Percentiles rank a stretch among this genome's conserved stretches.
Evolutionary conservation across 2,329 filamentous ascomycete species (phyloP).

Genomic region (Aschersonia sp.): DNA sequence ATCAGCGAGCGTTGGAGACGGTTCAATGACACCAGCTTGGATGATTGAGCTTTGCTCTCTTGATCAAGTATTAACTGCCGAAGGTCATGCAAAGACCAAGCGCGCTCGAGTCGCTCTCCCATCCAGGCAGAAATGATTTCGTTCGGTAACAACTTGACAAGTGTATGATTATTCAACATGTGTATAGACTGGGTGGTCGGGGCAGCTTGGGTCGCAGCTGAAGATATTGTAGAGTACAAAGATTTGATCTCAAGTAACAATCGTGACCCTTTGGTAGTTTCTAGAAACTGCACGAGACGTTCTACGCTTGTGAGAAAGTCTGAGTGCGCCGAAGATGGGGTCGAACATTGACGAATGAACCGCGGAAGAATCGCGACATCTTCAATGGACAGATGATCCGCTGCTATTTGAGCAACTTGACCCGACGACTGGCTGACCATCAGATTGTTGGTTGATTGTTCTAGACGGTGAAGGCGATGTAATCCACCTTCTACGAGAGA

Average conservation of each 20-base stretch:
- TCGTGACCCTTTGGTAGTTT: conserved; percentile 15
- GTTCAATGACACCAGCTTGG: conserved; percentile 39
- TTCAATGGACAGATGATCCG: conserved; percentile 32
- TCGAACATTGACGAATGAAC: conserved; percentile 13
- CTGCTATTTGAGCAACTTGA: conserved; percentile 17
- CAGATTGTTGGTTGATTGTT: conserved; percentile 15
- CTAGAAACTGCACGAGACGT: conserved; percentile 15
- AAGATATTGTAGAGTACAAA: conserved; percentile 19
- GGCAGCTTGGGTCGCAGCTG: conserved; percentile 13
- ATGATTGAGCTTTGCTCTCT: conserved; percentile 23
- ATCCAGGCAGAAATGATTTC: conserved; percentile 30
- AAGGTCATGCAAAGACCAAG: conserved; percentile 27
- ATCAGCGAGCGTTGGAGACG: conserved; percentile 46
- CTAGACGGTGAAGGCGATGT: conserved; percentile 28
- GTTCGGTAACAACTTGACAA: conserved; percentile 30
- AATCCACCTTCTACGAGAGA: conserved; percentile 33
- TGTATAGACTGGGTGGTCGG: conserved; percentile 37
- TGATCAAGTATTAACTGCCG: conserved; percentile 25
- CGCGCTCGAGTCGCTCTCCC: conserved; percentile 35
- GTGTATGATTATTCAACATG: conserved; percentile 40
- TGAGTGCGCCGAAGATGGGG: background rate
- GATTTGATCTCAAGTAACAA: conserved; percentile 18
- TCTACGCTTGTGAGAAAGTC: conserved; percentile 7
- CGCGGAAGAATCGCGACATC: conserved; percentile 27
- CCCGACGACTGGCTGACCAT: conserved; percentile 9